Percentiles rank a stretch among this genome's conserved stretches.
Evolutionary conservation across 768 basidiomycete species (phyloP).

Genomic region (Mycena leptocephala): DNA sequence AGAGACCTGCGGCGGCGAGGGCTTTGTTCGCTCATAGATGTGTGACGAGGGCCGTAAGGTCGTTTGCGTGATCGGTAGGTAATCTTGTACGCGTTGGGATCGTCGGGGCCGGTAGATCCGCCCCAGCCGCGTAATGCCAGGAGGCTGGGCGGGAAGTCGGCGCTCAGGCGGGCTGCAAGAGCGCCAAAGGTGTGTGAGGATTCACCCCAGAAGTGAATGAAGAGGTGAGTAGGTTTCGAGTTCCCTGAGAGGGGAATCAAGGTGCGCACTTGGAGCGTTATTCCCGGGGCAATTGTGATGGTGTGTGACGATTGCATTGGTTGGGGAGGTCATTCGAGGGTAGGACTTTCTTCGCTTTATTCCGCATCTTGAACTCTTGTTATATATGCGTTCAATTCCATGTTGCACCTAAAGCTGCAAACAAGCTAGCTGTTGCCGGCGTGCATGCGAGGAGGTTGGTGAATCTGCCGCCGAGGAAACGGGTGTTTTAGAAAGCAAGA

Average conservation of each 20-base stretch:
- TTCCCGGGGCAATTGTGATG: conserved; percentile 1
- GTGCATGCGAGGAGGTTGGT: conserved; percentile 36
- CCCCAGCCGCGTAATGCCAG: conserved; percentile 22
- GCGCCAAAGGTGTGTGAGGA: conserved; percentile 18
- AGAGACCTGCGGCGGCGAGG: conserved; percentile 1
- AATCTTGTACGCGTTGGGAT: conserved; percentile 6
- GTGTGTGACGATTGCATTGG: neutral
- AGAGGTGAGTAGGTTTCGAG: conserved; percentile 11
- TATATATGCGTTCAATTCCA: neutral
- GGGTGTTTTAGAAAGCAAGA: neutral
- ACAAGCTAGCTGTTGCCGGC: conserved; percentile 28
- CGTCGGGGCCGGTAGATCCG: conserved; percentile 6
- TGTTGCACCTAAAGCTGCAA: conserved; percentile 35
- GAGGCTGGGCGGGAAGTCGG: conserved; percentile 16
- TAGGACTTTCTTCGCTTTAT: neutral
- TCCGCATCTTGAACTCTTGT: neutral
- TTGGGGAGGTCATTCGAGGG: too few species aligned
- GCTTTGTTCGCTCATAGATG: neutral
- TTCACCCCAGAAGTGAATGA: conserved; percentile 31
- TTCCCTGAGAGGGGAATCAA: neutral
- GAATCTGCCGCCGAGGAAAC: conserved; percentile 25
- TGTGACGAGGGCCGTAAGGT: conserved; percentile 18
- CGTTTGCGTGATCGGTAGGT: conserved; percentile 21
- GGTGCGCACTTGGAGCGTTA: conserved; percentile 11
- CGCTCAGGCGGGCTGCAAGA: neutral